These are phyloP conservation scores for Tagetes patula DNA, from an alignment of 129 eudicot genomes.

Conservation along the genomic window DNA sequence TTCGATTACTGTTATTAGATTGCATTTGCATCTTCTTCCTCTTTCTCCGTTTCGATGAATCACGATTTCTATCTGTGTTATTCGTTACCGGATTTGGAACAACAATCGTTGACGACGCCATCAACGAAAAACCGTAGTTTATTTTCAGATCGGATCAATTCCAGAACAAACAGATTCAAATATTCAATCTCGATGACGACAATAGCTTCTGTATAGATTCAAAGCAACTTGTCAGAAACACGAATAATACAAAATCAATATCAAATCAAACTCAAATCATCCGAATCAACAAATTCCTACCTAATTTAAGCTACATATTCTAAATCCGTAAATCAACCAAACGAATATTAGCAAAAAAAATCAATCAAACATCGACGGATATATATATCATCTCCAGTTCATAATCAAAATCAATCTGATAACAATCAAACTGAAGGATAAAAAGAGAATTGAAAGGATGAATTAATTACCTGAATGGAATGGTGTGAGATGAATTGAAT, in stretches of 20 bases:
- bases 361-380: neutral
- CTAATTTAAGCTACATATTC: conserved; percentile 15
- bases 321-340: neutral
- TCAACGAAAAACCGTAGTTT: conserved; percentile 23
- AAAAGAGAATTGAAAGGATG: neutral
- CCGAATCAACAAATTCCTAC: conserved; percentile 37
- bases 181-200: conserved; percentile 24
- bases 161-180: neutral
- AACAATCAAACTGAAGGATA: conserved; percentile 4
- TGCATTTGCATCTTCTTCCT: conserved; percentile 44
- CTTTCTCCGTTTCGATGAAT: conserved; percentile 49
- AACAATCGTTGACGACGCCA: conserved; percentile 53
- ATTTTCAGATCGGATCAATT: conserved; percentile 28
- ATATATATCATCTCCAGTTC: neutral
- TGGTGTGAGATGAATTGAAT: conserved; percentile 15
- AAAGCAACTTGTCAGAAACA: conserved; percentile 31
- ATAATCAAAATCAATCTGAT: neutral
- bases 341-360: neutral
- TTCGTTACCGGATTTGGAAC: conserved; percentile 55
- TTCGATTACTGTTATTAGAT: conserved; percentile 15
- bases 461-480: neutral
- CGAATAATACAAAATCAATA: conserved; percentile 11
- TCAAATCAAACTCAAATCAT: neutral
- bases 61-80: conserved; percentile 51
- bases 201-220: conserved; percentile 38